Percentiles rank a stretch among this genome's conserved stretches.
phyloP scores from a whole-genome alignment of 345 rosid species.

The Citrus maxima region DNA sequence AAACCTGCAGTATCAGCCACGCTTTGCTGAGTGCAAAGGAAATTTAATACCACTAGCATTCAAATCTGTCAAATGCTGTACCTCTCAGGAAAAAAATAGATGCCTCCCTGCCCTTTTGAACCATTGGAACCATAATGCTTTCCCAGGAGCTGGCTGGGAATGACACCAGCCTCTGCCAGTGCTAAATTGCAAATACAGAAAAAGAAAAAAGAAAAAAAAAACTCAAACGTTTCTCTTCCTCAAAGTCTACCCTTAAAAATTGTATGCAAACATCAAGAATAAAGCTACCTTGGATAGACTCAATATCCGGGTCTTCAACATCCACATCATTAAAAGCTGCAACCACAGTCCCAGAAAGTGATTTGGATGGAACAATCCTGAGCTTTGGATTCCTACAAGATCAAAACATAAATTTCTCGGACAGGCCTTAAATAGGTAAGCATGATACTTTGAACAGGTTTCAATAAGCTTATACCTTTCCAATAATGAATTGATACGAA shows the following conservation, averaged over 20 bases:
- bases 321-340: slow-evolving; percentile 77
- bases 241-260: neutral
- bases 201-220: neutral
- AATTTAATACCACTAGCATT: neutral
- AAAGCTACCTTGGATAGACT: slow-evolving; percentile 57
- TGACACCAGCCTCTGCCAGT: slow-evolving; percentile 80
- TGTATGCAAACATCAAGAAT: slow-evolving; percentile 2
- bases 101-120: slow-evolving; percentile 23
- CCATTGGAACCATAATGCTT: slow-evolving; percentile 23
- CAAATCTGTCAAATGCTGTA: slow-evolving; percentile 15
- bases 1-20: slow-evolving; percentile 41
- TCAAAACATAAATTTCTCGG: slow-evolving; percentile 13
- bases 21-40: neutral
- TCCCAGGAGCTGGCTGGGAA: slow-evolving; percentile 52
- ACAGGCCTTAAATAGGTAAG: slow-evolving; percentile 15
- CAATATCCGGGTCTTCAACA: slow-evolving; percentile 58
- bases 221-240: neutral
- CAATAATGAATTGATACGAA: slow-evolving; percentile 50
- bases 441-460: neutral
- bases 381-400: slow-evolving; percentile 61
- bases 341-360: slow-evolving; percentile 53
- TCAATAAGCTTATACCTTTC: slow-evolving; percentile 54
- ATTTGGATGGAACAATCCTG: slow-evolving; percentile 56
- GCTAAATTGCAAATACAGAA: slow-evolving; percentile 38
- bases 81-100: slow-evolving; percentile 65